Evolutionary conservation across 768 basidiomycete species (phyloP).

Genomic region (Heimioporus sp.): DNA sequence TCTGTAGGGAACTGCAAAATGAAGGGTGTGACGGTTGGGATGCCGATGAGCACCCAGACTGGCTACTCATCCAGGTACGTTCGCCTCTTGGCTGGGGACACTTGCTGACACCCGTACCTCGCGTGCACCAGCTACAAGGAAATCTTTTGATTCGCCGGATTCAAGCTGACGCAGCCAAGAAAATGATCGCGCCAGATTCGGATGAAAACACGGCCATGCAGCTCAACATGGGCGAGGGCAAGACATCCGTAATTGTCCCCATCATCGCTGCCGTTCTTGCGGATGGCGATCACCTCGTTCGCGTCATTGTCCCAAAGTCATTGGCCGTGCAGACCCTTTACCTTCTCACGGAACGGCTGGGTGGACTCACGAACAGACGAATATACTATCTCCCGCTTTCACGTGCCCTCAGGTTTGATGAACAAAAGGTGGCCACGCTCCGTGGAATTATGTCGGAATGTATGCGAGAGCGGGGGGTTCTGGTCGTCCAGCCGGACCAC

Average conservation of each 20-base stretch:
- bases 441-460: too few species aligned
- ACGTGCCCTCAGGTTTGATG: constrained; percentile 26
- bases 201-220: constrained; percentile 40
- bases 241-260: constrained; percentile 45
- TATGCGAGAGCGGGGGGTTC: too few species aligned
- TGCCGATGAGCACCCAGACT: neutral
- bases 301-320: constrained; percentile 46
- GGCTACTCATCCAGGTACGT: neutral
- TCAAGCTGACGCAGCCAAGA: constrained; percentile 39
- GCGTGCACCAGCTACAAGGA: constrained; percentile 39
- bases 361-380: constrained; percentile 42
- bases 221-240: constrained; percentile 60
- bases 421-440: constrained; percentile 9
- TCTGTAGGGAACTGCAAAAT: neutral
- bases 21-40: constrained; percentile 1
- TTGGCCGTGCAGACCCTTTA: constrained; percentile 45
- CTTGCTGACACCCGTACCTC: neutral
- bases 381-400: constrained; percentile 49
- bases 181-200: constrained; percentile 43
- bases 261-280: constrained; percentile 40
- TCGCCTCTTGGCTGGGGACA: neutral
- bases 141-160: constrained; percentile 42
- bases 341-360: constrained; percentile 38
- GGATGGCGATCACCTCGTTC: constrained; percentile 39
- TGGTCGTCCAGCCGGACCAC: too few species aligned